Conservation (phyloP, 129 eudicot species). For the Artemisia tridentata region DNA sequence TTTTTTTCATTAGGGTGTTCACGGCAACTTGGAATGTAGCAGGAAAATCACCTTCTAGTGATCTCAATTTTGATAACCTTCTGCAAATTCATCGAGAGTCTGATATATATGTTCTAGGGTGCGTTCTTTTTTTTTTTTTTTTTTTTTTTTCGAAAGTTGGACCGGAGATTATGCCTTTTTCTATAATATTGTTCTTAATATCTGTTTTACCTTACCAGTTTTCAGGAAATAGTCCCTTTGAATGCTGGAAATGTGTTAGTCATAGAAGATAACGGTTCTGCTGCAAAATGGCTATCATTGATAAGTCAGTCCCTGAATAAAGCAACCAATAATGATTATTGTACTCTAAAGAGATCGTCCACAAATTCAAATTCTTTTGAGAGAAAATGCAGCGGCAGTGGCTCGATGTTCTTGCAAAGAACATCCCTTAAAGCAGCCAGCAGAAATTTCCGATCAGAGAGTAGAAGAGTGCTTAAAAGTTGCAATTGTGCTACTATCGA, state of each 20-base stretch:
- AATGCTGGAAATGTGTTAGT: conserved; percentile 72
- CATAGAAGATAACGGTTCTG: conserved; percentile 62
- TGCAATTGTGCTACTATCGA: conserved; percentile 49
- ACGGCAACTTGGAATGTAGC: conserved; percentile 79
- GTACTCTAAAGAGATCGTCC: conserved; percentile 18
- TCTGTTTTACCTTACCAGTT: conserved; percentile 33
- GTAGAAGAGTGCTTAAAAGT: conserved; percentile 50
- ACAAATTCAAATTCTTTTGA: conserved; percentile 32
- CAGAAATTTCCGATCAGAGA: conserved; percentile 48
- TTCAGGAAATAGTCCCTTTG: conserved; percentile 74
- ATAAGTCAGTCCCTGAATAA: conserved; percentile 55
- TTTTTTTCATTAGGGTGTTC: conserved; percentile 45
- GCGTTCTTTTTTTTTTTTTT: conserved; percentile 11
- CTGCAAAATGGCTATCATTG: conserved; percentile 62
- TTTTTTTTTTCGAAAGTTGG: too few relatives aligned
- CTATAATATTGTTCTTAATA: neutral
- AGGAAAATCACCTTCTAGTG: conserved; percentile 58
- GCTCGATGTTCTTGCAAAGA: conserved; percentile 46
- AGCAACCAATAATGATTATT: conserved; percentile 23
- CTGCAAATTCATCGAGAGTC: conserved; percentile 48
- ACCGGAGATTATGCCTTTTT: neutral
- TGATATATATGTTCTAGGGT: conserved; percentile 63
- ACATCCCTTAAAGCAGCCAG: conserved; percentile 56
- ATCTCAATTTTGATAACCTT: conserved; percentile 53
- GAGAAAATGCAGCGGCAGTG: conserved; percentile 28